Evolutionary conservation across 2,329 filamentous ascomycete species (phyloP).

Genomic region (Laburnicola sp.): DNA sequence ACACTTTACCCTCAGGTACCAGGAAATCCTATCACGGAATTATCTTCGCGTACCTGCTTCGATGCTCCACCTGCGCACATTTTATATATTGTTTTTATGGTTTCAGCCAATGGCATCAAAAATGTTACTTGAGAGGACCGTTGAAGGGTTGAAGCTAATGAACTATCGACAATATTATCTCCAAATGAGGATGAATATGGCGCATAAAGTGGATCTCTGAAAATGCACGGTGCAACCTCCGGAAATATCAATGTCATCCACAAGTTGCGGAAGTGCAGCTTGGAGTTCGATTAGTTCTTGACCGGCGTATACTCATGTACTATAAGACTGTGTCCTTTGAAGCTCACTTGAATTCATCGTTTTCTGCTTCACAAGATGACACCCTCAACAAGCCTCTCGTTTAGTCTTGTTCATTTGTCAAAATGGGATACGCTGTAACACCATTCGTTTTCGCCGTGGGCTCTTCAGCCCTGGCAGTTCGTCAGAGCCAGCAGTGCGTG

Average conservation of each 20-base stretch:
- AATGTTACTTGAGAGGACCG: background rate
- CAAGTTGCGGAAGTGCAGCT: background rate
- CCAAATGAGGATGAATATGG: background rate
- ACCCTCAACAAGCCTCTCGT: background rate
- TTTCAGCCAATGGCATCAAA: background rate
- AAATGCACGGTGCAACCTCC: background rate
- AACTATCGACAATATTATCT: background rate
- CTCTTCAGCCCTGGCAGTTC: conserved; percentile 28
- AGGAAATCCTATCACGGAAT: conserved; percentile 3
- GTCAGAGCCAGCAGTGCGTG: conserved; percentile 22
- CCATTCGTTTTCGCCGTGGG: conserved; percentile 24
- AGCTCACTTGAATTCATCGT: background rate
- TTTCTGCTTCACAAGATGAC: background rate
- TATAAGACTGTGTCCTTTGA: background rate
- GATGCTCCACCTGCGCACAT: background rate
- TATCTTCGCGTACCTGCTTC: background rate
- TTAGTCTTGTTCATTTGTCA: conserved; percentile 6
- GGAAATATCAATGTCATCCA: conserved; percentile 3
- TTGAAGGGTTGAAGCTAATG: background rate
- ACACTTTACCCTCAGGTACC: background rate
- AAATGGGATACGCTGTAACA: conserved; percentile 29
- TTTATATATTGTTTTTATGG: background rate
- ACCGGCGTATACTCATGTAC: background rate
- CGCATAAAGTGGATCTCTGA: background rate
- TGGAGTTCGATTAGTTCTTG: background rate